Conservation (phyloP, 345 rosid species). For the Atalantia buxifolia region DNA sequence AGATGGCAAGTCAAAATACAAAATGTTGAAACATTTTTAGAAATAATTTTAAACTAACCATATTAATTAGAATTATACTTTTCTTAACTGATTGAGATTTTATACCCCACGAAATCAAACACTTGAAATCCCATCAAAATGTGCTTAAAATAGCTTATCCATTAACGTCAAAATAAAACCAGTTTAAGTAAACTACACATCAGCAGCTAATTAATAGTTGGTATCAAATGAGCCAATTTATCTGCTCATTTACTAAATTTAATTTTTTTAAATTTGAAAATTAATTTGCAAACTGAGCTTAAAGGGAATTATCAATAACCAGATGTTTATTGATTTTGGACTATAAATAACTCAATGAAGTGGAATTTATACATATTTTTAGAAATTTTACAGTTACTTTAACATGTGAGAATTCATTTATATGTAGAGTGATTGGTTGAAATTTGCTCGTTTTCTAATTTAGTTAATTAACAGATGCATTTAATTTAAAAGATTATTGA, state of each 20-base stretch:
- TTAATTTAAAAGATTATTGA: not conserved
- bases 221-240: conserved; percentile 17
- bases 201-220: conserved; percentile 14
- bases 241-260: not conserved
- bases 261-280: no score
- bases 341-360: not conserved
- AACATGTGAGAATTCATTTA: not conserved
- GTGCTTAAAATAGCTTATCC: conserved; percentile 24
- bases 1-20: conserved; percentile 49
- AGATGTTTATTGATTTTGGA: no score
- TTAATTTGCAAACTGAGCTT: not conserved
- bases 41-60: not conserved
- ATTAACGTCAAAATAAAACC: conserved; percentile 21
- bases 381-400: not conserved
- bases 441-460: not conserved
- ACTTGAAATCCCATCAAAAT: conserved; percentile 32
- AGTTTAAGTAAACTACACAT: conserved; percentile 15
- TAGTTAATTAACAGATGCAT: not conserved
- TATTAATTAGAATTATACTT: conserved; percentile 14
- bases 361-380: not conserved
- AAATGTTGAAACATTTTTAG: conserved; percentile 26
- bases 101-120: conserved; percentile 53
- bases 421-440: not conserved
- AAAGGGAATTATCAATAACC: no score
- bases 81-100: conserved; percentile 52